Evolutionary conservation across 352 stramenopile species (phyloP).

Genomic region (Pythium vanterpoolii): DNA sequence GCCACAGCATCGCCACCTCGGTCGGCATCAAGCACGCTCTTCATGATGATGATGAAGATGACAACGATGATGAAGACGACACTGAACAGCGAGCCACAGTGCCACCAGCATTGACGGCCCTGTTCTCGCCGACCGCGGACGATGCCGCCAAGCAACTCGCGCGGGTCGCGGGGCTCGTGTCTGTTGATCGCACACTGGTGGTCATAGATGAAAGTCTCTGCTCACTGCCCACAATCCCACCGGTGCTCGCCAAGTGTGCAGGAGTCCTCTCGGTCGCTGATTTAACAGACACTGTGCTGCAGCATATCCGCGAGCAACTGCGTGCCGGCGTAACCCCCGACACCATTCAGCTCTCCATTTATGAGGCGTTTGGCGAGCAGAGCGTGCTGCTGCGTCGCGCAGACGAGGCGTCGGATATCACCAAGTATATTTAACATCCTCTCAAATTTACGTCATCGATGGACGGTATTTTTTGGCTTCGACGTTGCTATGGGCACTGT

Average conservation of each 20-base stretch:
- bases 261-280: constrained; percentile 45
- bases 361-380: constrained; percentile 39
- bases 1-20: background rate
- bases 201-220: constrained; percentile 18
- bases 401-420: constrained; percentile 45
- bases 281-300: constrained; percentile 46
- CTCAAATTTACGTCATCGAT: constrained; percentile 50
- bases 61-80: background rate
- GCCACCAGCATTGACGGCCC: background rate
- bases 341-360: constrained; percentile 34
- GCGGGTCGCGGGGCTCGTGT: background rate
- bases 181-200: constrained; percentile 9
- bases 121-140: constrained; percentile 8
- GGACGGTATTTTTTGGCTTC: constrained; percentile 87
- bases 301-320: constrained; percentile 46
- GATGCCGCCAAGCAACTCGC: constrained; percentile 2
- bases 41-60: constrained; percentile 1
- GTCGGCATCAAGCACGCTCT: background rate
- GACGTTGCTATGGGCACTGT: constrained; percentile 82
- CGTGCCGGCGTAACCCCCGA: constrained; percentile 24
- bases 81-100: background rate
- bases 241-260: background rate
- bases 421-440: constrained; percentile 44
- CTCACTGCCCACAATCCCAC: background rate
- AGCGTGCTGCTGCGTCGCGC: constrained; percentile 29